Evolutionary conservation across 345 rosid species (phyloP).

Genomic region (Boechera retrofracta): DNA sequence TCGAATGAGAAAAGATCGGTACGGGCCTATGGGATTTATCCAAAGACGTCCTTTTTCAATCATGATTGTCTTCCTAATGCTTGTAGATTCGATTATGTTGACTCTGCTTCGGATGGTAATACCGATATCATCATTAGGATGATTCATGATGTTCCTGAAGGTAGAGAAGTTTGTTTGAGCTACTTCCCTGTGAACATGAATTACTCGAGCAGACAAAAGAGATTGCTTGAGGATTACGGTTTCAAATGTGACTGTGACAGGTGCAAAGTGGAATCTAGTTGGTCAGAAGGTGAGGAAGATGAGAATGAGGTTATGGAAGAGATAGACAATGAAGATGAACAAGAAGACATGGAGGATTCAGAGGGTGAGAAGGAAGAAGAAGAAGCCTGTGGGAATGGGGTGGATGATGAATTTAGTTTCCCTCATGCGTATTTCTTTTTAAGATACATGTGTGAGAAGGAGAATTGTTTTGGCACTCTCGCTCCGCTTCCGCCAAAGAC

Average conservation of each 20-base stretch:
- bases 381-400: constrained; percentile 31
- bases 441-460: constrained; percentile 70
- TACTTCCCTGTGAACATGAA: constrained; percentile 86
- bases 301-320: constrained; percentile 48
- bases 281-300: constrained; percentile 74
- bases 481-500: constrained; percentile 70
- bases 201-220: constrained; percentile 61
- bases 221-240: constrained; percentile 77
- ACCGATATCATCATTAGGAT: constrained; percentile 77
- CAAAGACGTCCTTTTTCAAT: constrained; percentile 74
- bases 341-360: constrained; percentile 46
- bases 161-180: constrained; percentile 90
- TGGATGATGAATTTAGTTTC: constrained; percentile 48
- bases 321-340: constrained; percentile 51
- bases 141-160: constrained; percentile 82
- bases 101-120: constrained; percentile 49
- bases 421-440: constrained; percentile 88
- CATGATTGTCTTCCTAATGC: constrained; percentile 99
- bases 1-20: constrained; percentile 62
- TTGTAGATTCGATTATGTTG: constrained; percentile 86
- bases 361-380: constrained; percentile 35
- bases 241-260: constrained; percentile 82
- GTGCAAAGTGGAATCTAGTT: constrained; percentile 84
- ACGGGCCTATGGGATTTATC: constrained; percentile 80
- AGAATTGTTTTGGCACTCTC: constrained; percentile 77